Base-by-base conservation (phyloP, 768 basidiomycete species). In the Boletellus ananiceps region DNA sequence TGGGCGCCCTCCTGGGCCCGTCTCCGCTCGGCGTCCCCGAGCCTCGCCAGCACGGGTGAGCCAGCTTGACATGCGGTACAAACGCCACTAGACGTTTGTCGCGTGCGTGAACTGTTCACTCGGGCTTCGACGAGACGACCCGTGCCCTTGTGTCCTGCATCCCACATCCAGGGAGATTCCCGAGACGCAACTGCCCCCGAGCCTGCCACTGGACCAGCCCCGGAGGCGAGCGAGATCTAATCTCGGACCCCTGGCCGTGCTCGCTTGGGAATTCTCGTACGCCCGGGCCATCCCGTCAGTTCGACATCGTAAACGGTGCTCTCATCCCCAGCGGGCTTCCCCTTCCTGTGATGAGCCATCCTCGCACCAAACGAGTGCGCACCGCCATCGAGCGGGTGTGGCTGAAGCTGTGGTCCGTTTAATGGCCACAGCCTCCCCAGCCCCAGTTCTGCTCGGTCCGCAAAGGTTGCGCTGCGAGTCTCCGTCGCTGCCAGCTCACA, bases 381-480 rank as follows among this genome's bases (percentile, higher is more conserved):
- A 27, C 53, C 58, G 50, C 58, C 46, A 27, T 57, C 16, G 19
- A 13, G 18, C 18, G 19, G 13, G 7, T 42, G 16, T 42, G 52
- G 31, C 47, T 45, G 32, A 41, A 51, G 35, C 52, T 43, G 42
- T 44, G 47, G 34, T 33, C 50, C 51, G 33, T 50, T 25, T 40
- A 27, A 3, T 19, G 19, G 33, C 31, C 16, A 25, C 43, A 59
- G 58, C 50, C 54, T 18, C 5, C 18, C 40, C 41, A 40, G 21
- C 39, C 27, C 40, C 33, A 32, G n/a, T 29, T 18, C 42, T 14
- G n/a, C 51, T 33, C 7, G 41, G 51, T 52, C 64, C 64, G 64
- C 64, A 64, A 65, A 65, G 61, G 62, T 65, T 65, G 53, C 55
- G 38, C 38, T 64, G 61, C 63, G 64, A 58, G 59, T 56, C 64